Evolutionary conservation across 768 basidiomycete species (phyloP), one percentile per base, ranked within the genome.

Genomic region (Trametes coccinea): DNA sequence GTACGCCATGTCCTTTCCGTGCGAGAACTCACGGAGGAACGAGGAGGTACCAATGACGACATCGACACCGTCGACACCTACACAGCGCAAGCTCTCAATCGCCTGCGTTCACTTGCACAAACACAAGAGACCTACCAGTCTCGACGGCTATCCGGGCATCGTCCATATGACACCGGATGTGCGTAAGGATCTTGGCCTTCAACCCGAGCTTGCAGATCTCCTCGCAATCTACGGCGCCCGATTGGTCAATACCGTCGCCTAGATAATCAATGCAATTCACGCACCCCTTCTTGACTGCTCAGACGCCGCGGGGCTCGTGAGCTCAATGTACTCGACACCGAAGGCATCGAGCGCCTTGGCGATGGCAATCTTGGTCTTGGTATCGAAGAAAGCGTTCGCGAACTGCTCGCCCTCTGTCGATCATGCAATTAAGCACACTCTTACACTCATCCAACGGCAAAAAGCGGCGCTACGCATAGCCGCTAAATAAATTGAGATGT

Each of bases 151-250:
- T 93, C 54, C 92, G 86, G 11, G 97, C 97, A 78, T 99, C 97
- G 71, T 98, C 95, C 97, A 99, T 98, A 75, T 99, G 97, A 76
- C 97, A 99, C 48, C 97, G 88, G 69, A 99, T 98, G 80, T 99
- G 97, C 5, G 97, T 99, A 64, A 98, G 85, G 76, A 98, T 95
- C 84, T 96, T 97, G 71, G 88, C 82, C 81, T 92, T 94, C 76
- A 98, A 82, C 2, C 95, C 95, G 67, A 98, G 92, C 83, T 94
- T 95, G 88, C 97, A 99, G 77, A 99, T 99, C 48, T 93, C 92
- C 80, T 96, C 93, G 79, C 97, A 99, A 72, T 98, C 96, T 33
- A 80, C 73, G 33, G 50, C 55, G 39, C 31, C 17, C 48, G 3
- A 53, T 53, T 54, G 53, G 59, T 48, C 29, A 60, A 33, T 34